Evolutionary conservation across 148 eudicot genomes (phyloP).

Genomic region (Vaccinium vitisidaea): DNA sequence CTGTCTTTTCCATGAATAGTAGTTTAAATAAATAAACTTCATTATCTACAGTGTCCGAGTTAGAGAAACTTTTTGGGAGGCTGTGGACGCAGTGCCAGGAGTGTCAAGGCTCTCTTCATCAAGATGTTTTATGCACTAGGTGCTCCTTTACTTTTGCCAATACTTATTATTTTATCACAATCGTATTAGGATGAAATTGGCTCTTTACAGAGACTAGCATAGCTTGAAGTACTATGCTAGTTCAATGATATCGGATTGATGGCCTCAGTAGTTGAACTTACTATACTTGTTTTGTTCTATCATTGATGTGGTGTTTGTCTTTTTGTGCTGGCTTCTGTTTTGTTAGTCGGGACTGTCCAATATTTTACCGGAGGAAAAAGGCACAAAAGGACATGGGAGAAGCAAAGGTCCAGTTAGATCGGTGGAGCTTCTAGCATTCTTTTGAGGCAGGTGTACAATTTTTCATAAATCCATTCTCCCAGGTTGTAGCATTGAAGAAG

Average conservation of each 20-base stretch:
- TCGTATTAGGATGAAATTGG: not conserved
- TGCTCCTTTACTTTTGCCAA: constrained; percentile 21
- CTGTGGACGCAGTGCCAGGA: constrained; percentile 99
- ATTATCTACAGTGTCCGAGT: constrained; percentile 67
- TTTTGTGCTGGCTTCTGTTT: not conserved
- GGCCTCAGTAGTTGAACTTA: not conserved
- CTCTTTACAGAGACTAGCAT: not conserved
- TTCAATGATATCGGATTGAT: not conserved
- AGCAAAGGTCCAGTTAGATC: constrained; percentile 83
- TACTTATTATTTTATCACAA: not conserved
- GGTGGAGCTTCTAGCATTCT: constrained; percentile 69
- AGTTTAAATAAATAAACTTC: not conserved
- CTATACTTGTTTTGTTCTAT: not conserved
- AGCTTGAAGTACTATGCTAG: constrained; percentile 2
- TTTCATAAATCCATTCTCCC: not conserved
- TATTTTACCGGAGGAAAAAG: constrained; percentile 97
- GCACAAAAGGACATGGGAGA: constrained; percentile 99
- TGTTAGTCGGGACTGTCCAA: constrained; percentile 94
- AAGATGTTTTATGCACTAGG: constrained; percentile 99
- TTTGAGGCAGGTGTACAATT: not conserved
- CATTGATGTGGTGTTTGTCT: not conserved
- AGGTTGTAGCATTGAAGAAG: not conserved
- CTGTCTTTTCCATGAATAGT: not conserved
- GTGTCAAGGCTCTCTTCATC: constrained; percentile 99
- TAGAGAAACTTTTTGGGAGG: constrained; percentile 89